Conservation (phyloP, 768 basidiomycete genomes). For the Leccinum imitatum region DNA sequence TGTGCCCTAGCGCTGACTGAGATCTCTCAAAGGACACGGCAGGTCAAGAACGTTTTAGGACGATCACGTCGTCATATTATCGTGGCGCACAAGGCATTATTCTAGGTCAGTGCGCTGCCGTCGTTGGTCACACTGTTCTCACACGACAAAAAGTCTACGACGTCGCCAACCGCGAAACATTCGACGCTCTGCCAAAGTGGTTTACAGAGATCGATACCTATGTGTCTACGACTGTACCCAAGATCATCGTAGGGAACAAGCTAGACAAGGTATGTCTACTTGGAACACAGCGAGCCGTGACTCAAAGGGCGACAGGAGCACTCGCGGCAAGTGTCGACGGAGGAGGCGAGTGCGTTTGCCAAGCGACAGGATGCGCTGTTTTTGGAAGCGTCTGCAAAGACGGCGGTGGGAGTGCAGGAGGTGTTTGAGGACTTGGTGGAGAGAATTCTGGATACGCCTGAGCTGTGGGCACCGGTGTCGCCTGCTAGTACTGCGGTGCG, state of each 20-base stretch:
- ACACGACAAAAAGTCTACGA: conserved; percentile 72
- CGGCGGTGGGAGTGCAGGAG: conserved; percentile 76
- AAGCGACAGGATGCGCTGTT: conserved; percentile 80
- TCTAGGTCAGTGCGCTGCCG: conserved; percentile 44
- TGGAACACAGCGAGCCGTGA: too few relatives aligned
- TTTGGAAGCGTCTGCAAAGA: conserved; percentile 93
- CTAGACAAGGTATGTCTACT: conserved; percentile 75
- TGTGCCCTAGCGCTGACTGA: background rate
- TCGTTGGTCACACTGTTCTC: background rate
- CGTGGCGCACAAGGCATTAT: conserved; percentile 85
- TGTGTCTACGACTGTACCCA: conserved; percentile 79
- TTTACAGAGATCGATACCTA: conserved; percentile 92
- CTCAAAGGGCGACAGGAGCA: conserved; percentile 59
- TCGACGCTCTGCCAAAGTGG: conserved; percentile 94
- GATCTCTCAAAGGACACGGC: conserved; percentile 71
- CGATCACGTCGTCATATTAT: conserved; percentile 94
- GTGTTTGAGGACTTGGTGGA: conserved; percentile 77
- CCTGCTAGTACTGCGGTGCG: conserved; percentile 10
- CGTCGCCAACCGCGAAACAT: conserved; percentile 88
- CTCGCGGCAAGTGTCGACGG: conserved; percentile 79
- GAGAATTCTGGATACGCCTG: conserved; percentile 80
- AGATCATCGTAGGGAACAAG: conserved; percentile 95
- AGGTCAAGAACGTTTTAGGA: conserved; percentile 95
- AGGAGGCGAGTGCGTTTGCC: conserved; percentile 81
- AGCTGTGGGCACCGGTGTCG: conserved; percentile 60